Evolutionary conservation across 1,284 basidiomycete species (phyloP).

Genomic region (Ustilago esculenta): DNA sequence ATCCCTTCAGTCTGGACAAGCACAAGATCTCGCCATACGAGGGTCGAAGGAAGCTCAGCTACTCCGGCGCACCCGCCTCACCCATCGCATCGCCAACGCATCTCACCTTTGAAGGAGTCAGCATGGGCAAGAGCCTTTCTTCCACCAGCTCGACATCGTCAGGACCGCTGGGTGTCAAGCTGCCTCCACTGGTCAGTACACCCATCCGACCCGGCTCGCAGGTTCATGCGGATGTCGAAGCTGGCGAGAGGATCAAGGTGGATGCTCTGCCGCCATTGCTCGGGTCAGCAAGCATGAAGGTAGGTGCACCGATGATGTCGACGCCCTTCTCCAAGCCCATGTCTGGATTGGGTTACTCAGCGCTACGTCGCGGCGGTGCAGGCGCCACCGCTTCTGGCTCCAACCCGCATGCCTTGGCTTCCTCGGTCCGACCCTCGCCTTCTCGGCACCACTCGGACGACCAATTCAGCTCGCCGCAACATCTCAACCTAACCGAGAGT

Average conservation of each 20-base stretch:
- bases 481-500: constrained; percentile 60
- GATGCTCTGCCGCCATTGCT: constrained; percentile 34
- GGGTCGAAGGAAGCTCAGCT: constrained; percentile 39
- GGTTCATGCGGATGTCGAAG: constrained; percentile 1
- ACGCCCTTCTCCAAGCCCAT: constrained; percentile 45
- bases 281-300: constrained; percentile 30
- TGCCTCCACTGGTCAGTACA: constrained; percentile 41
- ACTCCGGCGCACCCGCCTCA: constrained; percentile 30
- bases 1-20: constrained; percentile 60
- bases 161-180: constrained; percentile 19
- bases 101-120: constrained; percentile 17
- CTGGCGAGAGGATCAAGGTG: constrained; percentile 21
- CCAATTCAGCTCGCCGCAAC: constrained; percentile 62
- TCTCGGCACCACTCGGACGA: constrained; percentile 39
- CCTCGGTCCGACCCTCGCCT: constrained; percentile 29
- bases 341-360: constrained; percentile 22
- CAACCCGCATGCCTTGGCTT: constrained; percentile 2
- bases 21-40: constrained; percentile 58
- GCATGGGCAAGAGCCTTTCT: constrained; percentile 23
- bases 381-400: constrained; percentile 1
- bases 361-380: constrained; percentile 19
- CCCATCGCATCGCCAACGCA: constrained; percentile 29
- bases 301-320: constrained; percentile 28
- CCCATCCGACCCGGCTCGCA: constrained; percentile 35
- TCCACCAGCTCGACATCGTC: constrained; percentile 6